Evolutionary conservation across 1,284 basidiomycete species (phyloP).

Genomic region (Schizopora paradoxa): DNA sequence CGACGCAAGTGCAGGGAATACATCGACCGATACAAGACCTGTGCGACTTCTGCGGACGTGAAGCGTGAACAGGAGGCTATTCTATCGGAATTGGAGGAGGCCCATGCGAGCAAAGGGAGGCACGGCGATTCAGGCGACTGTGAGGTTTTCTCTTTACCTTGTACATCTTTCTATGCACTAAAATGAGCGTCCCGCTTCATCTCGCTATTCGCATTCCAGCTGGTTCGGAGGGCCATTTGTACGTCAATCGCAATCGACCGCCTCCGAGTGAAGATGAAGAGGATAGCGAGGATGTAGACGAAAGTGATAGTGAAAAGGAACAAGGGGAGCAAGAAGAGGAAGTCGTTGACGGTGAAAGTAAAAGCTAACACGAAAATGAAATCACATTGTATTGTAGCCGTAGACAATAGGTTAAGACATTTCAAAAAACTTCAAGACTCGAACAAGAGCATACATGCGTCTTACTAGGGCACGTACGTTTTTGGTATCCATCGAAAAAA

Average conservation of each 20-base stretch:
- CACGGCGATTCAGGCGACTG: conserved; percentile 9
- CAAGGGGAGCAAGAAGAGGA: not conserved
- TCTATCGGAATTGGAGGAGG: conserved; percentile 67
- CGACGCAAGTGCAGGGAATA: conserved; percentile 38
- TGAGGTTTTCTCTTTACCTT: not conserved
- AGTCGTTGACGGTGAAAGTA: too few relatives aligned
- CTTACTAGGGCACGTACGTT: too few relatives aligned
- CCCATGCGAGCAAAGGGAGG: conserved; percentile 39
- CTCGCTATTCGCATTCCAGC: not conserved
- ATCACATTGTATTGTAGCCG: too few relatives aligned
- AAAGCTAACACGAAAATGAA: too few relatives aligned
- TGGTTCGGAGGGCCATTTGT: not conserved
- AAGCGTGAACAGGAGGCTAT: conserved; percentile 64
- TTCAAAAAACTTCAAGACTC: too few relatives aligned
- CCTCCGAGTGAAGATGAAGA: conserved; percentile 33
- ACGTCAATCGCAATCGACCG: conserved; percentile 37
- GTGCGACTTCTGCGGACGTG: conserved; percentile 61
- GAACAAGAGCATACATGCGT: too few relatives aligned
- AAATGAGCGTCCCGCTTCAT: too few relatives aligned
- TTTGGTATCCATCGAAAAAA: too few relatives aligned
- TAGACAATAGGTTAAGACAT: too few relatives aligned
- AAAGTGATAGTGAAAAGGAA: too few relatives aligned
- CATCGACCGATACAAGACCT: conserved; percentile 70
- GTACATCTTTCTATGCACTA: too few relatives aligned
- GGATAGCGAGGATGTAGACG: conserved; percentile 19